Evolutionary conservation across 148 eudicot species (phyloP).

Genomic region (Persicaria maculosa): DNA sequence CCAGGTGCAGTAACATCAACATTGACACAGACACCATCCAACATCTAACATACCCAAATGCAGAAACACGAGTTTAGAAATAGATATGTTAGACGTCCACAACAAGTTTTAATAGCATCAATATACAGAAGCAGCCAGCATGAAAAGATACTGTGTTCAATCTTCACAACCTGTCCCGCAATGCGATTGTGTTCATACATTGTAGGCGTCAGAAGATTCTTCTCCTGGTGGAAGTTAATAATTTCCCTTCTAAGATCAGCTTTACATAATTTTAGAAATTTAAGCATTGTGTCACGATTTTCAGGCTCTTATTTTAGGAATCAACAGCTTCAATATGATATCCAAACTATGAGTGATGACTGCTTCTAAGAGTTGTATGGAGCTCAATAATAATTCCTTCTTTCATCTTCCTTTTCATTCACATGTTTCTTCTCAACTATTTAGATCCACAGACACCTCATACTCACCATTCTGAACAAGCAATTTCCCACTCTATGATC

Average conservation of each 20-base stretch:
- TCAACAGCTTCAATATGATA: background rate
- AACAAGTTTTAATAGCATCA: background rate
- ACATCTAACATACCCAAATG: slow-evolving; percentile 32
- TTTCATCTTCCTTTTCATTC: background rate
- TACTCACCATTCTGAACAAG: background rate
- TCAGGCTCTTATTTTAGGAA: slow-evolving; percentile 1
- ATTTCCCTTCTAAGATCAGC: background rate
- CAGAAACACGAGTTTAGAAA: background rate
- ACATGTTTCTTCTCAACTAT: background rate
- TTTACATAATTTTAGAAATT: background rate
- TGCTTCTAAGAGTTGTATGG: background rate
- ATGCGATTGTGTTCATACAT: slow-evolving; percentile 55
- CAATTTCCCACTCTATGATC: background rate
- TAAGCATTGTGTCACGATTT: background rate
- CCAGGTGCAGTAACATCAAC: slow-evolving; percentile 99
- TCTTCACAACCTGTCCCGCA: slow-evolving; percentile 59
- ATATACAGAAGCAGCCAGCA: background rate
- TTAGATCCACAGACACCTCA: background rate
- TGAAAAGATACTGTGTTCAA: background rate
- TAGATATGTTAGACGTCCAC: background rate
- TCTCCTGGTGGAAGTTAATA: slow-evolving; percentile 40
- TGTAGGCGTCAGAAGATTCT: slow-evolving; percentile 29
- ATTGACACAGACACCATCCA: slow-evolving; percentile 64
- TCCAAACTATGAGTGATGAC: background rate
- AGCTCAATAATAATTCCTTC: background rate